Percentiles rank a stretch among this genome's conserved stretches.
These are phyloP conservation scores for Diplocarpon rosae DNA, from an alignment of 2,329 filamentous ascomycete species.

Conservation along the genomic window DNA sequence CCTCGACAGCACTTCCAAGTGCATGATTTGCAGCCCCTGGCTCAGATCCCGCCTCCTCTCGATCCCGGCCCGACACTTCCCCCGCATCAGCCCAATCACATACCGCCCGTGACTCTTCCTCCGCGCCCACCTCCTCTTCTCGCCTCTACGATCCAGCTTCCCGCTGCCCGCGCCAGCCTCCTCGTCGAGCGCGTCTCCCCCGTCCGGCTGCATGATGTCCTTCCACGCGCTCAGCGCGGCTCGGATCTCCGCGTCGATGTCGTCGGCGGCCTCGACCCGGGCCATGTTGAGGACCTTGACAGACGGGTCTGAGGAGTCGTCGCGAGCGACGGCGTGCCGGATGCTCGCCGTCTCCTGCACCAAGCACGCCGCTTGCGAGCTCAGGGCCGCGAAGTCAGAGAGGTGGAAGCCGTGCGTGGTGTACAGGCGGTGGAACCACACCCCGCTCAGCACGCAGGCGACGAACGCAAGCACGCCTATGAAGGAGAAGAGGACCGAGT, in stretches of 20 bases:
- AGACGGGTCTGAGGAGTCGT: conserved; percentile 4
- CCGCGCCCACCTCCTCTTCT: conserved; percentile 7
- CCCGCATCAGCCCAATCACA: conserved; percentile 16
- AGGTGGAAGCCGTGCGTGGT: conserved; percentile 9
- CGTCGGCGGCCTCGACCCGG: conserved; percentile 8
- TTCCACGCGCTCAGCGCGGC: conserved; percentile 15
- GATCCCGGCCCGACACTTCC: conserved; percentile 12
- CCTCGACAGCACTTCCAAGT: conserved; percentile 9
- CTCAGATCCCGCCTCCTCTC: conserved; percentile 12
- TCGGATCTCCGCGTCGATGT: conserved; percentile 12
- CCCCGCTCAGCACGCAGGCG: not conserved
- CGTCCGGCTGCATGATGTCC: conserved; percentile 14
- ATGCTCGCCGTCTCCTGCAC: conserved; percentile 8
- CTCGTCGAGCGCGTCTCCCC: conserved; percentile 4
- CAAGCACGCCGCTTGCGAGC: conserved; percentile 8
- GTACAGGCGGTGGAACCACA: conserved; percentile 4
- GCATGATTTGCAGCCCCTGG: conserved; percentile 11
- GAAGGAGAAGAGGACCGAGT: conserved; percentile 8
- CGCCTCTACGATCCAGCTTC: conserved; percentile 4
- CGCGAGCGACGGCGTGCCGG: conserved; percentile 6
- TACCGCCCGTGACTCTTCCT: conserved; percentile 13
- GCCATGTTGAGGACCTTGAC: conserved; percentile 9
- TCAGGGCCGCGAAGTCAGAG: conserved; percentile 10
- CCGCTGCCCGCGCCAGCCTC: not conserved
- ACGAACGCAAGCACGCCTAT: conserved; percentile 5